Base-by-base conservation (phyloP, 164 flowering plant species). In the Stephania yunnanensis region DNA sequence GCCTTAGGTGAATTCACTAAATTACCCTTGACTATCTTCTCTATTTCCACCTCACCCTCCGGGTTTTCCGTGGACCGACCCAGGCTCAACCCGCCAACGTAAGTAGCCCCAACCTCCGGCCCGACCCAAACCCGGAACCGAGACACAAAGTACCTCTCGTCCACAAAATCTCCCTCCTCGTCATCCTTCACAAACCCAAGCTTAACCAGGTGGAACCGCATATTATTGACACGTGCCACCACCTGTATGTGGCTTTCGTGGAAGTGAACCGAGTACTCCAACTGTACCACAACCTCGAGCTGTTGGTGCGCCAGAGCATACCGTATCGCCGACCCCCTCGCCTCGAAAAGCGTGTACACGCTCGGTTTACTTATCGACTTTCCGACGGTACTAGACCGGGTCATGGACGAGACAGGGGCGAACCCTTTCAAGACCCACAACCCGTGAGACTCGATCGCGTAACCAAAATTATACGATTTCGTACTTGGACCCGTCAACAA, bases 261-360 rank as follows among this genome's bases (percentile, higher is more conserved):
- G 75, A 81, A 87, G 25, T 12, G 36, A 36, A 91, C 87, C 7
- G 90, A 75, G 50, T 93, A 93, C 73, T 92, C 93, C 72, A 93
- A 46, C 79, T 95, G 98, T 10, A 92, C 69, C 9, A 88, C 87
- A 7, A 84, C 91, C 86, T 93, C 97, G 0, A 92, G 84, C 71
- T 92, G 97, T 55, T 95, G 97, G 84, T 95, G 98, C 4, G 91
- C 91, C 77, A 95, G 70, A 50, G 91, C 87, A 79, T 93, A 95
- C 55, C 80, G 83, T 12, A 95, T 80, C 61, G 87, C 86, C 0
- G 89, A 80, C 74, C 91, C 96, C 69, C 85, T 86, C 0, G 93
- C 82, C 15, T 85, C 90, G 2, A 91, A 55, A 2, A 77, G 36
- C 3, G 83, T 81, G 71, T 46, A 36, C 42, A 36, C 42, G 42